phyloP scores from a whole-genome alignment of 768 basidiomycete species.

The Daedaleopsis sinensis region DNA sequence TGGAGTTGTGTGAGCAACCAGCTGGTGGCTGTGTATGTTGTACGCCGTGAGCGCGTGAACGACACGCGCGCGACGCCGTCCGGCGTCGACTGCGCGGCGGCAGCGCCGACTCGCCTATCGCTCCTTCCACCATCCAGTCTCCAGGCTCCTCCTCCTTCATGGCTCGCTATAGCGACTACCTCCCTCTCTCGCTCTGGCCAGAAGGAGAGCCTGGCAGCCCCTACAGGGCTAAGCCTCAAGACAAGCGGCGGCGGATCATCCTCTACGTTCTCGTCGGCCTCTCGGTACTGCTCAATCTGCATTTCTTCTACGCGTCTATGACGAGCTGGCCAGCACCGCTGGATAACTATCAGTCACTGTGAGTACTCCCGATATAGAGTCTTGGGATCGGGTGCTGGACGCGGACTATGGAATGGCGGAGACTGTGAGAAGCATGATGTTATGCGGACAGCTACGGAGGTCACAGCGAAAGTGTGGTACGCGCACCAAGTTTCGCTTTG shows the following conservation, averaged over 20 bases:
- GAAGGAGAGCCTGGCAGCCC: slow-evolving; percentile 6
- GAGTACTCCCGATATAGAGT: neutral
- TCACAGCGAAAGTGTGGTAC: no score
- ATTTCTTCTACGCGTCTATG: slow-evolving; percentile 2
- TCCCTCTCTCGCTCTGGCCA: neutral
- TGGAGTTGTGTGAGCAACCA: neutral
- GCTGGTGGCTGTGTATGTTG: neutral
- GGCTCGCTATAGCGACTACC: slow-evolving; percentile 14
- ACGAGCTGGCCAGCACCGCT: slow-evolving; percentile 12
- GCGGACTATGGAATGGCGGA: neutral
- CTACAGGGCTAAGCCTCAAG: slow-evolving; percentile 1
- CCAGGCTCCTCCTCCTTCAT: neutral
- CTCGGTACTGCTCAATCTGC: slow-evolving; percentile 14
- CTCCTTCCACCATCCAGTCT: neutral
- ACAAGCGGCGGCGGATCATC: slow-evolving; percentile 7
- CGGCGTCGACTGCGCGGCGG: neutral
- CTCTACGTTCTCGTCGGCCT: slow-evolving; percentile 5
- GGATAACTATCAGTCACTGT: slow-evolving; percentile 25
- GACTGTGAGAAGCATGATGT: no score
- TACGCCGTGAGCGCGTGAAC: no score
- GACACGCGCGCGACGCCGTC: no score
- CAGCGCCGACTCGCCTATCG: neutral
- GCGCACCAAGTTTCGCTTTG: no score
- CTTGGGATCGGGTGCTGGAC: neutral
- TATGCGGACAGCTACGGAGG: no score